Evolutionary conservation across 495 filamentous ascomycete genomes (phyloP).

Genomic region (Niebla homalea): DNA sequence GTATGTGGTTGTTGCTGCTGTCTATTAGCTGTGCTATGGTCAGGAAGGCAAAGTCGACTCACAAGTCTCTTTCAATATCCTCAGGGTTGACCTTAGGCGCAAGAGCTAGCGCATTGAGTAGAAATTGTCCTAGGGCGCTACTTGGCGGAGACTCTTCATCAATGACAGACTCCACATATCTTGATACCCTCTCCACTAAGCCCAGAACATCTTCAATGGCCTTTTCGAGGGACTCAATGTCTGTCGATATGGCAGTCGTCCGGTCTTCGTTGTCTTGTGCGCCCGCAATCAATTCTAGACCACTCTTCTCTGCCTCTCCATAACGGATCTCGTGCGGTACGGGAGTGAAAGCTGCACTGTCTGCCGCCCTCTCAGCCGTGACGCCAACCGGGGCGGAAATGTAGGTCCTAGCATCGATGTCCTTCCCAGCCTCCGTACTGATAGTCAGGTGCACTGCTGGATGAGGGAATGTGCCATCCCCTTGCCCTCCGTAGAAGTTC

Average conservation of each 20-base stretch:
- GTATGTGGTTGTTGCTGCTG: conserved; percentile 86
- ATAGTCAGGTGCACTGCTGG: conserved; percentile 94
- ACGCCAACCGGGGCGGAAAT: conserved; percentile 91
- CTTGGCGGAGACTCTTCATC: conserved; percentile 55
- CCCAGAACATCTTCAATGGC: conserved; percentile 72
- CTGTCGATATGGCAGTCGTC: conserved; percentile 55
- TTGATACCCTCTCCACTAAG: conserved; percentile 77
- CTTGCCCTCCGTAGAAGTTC: conserved; percentile 96
- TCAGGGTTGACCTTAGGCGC: conserved; percentile 84
- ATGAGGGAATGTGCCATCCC: conserved; percentile 91
- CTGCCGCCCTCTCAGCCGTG: conserved; percentile 82
- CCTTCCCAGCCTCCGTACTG: conserved; percentile 68
- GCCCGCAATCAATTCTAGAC: conserved; percentile 69
- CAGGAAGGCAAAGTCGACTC: conserved; percentile 21
- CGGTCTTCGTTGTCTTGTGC: conserved; percentile 71
- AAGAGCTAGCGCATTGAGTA: conserved; percentile 80
- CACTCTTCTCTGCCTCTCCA: conserved; percentile 82
- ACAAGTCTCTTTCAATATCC: conserved; percentile 90
- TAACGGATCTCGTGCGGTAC: conserved; percentile 87
- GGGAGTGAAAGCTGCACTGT: conserved; percentile 91
- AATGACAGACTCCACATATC: conserved; percentile 76
- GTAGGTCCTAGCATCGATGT: conserved; percentile 78
- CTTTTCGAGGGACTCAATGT: conserved; percentile 76
- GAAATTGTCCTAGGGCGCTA: conserved; percentile 81
- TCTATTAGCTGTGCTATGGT: conserved; percentile 8